Evolutionary conservation across 306 rosid genomes (phyloP), one percentile per base, ranked within the genome.

Genomic region (Vigna mungo): DNA sequence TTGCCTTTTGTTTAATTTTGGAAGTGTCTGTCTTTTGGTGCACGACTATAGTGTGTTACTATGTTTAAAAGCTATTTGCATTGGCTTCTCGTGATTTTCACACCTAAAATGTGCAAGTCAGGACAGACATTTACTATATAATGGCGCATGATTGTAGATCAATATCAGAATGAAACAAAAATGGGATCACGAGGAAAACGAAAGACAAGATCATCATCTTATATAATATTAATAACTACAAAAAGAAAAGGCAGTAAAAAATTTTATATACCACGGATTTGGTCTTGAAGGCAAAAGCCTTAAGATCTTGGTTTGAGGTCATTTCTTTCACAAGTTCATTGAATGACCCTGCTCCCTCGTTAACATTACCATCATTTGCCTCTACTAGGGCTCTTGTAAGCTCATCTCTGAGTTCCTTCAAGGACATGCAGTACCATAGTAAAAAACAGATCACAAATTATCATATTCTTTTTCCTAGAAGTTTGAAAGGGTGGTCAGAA

Each of bases 391-490:
- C 96, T 81, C 88, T 85, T 7, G 87, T 82, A 62, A 94, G 84
- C 86, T 94, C 98, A 76, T 94, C 97, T 73, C 90, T 85, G 63
- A 94, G 94, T 91, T 87, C 87, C 93, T 85, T 74, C 83, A 58
- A 13, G 68, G 32, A 87, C 76, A 85, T 72, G 62, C 83, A 85
- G 66, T 77, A 73, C 25, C 68, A 41, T 41, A 60, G 44, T 44
- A 73, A 78, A 30, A 83, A 74, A 43, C 43, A 72, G 61, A 75
- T 65, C 66, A 37, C 32, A 63, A 68, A 62, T 25, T 37, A 64
- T 55, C 64, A 13, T 30, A 3, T 30, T 44, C 16, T 41, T 39
- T 7, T 23, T 55, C 1, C 21, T 71, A 39, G 65, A 53, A 23
- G 14, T n/a, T n/a, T 32, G 37, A 18, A 65, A 37, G 12, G 21